Evolutionary conservation across 2,329 filamentous ascomycete genomes (phyloP).

Genomic region (Pseudogymnoascus pannorum): DNA sequence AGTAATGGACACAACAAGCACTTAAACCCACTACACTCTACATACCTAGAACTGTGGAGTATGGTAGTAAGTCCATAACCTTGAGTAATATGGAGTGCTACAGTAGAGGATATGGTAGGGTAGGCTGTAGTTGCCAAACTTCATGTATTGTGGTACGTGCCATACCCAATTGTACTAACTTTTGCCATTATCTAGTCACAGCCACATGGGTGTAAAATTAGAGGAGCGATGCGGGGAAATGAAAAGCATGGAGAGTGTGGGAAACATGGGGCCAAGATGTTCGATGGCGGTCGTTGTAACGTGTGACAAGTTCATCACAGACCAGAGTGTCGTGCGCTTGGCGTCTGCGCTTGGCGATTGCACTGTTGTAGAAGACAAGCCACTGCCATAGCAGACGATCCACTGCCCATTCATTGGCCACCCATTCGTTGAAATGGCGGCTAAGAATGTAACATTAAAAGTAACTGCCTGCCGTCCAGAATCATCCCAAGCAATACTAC

Average conservation of each 20-base stretch:
- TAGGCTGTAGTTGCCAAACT: no score
- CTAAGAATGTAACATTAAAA: background rate
- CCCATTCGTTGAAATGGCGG: background rate
- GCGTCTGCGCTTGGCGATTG: background rate
- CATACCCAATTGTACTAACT: background rate
- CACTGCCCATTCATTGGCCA: background rate
- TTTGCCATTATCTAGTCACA: background rate
- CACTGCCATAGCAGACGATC: background rate
- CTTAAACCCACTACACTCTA: no score
- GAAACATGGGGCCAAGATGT: background rate
- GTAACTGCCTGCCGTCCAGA: background rate
- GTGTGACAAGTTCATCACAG: background rate
- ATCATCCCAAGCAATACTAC: background rate
- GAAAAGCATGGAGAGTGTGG: background rate
- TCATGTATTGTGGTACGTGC: background rate
- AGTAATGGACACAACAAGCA: constrained; percentile 20
- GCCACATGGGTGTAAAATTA: background rate
- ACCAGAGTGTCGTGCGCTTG: background rate
- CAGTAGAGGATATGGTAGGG: no score
- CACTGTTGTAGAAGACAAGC: background rate
- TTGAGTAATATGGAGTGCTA: no score
- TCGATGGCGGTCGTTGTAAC: background rate
- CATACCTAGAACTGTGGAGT: no score
- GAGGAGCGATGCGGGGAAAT: background rate
- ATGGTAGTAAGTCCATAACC: no score